phyloP scores from a whole-genome alignment of 306 rosid genomes.

The Acacia acuminata region DNA sequence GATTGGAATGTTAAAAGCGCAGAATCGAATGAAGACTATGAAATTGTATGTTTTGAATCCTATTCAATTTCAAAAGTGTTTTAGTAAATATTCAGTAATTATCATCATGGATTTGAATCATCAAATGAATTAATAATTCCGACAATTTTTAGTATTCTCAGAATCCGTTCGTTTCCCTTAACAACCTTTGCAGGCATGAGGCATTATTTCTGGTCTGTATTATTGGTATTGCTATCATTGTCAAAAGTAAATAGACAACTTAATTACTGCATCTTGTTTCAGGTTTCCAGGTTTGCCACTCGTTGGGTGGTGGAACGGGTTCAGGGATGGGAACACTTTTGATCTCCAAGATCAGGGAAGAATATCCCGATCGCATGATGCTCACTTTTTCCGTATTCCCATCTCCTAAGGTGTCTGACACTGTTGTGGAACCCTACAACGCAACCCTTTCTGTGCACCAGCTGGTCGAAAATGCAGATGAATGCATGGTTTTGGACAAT shows the following conservation, averaged over 20 bases:
- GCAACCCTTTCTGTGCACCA: slow-evolving; percentile 69
- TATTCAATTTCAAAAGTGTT: background rate
- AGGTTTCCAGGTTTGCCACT: slow-evolving; percentile 76
- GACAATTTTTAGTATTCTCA: background rate
- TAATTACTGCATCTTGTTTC: background rate
- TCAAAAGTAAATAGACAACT: background rate
- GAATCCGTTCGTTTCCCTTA: background rate
- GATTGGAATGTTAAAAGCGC: background rate
- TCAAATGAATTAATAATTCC: background rate
- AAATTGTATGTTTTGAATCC: background rate
- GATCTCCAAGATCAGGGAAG: slow-evolving; percentile 68
- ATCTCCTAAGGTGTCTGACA: slow-evolving; percentile 65
- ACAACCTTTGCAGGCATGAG: background rate
- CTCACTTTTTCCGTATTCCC: slow-evolving; percentile 68
- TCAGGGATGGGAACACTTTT: slow-evolving; percentile 71
- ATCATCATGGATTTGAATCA: background rate
- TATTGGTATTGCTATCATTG: background rate
- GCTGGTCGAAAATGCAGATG: slow-evolving; percentile 69
- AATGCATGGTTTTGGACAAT: slow-evolving; percentile 68
- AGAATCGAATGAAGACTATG: background rate
- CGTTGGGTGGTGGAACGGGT: slow-evolving; percentile 67
- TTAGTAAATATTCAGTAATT: background rate
- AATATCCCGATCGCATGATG: slow-evolving; percentile 70
- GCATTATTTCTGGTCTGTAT: background rate
- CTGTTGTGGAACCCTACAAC: slow-evolving; percentile 67